phyloP scores from a whole-genome alignment of 345 rosid genomes.

The Angophora floribunda region DNA sequence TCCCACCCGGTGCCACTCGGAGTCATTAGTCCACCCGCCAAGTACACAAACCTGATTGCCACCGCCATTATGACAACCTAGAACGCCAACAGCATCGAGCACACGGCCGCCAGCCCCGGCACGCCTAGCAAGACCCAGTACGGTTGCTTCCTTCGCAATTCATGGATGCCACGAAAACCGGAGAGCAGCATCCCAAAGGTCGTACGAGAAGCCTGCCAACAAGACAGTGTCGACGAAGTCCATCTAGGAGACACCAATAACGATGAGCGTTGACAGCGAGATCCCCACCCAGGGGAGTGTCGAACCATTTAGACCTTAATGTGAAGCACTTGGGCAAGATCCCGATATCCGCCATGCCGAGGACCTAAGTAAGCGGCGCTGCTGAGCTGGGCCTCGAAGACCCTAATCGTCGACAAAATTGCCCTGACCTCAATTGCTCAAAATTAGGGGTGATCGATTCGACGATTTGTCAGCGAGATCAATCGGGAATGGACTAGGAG shows the following conservation, averaged over 20 bases:
- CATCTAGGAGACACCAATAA: conserved; percentile 31
- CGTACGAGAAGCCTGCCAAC: conserved; percentile 32
- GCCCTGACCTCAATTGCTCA: conserved; percentile 56
- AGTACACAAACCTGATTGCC: not conserved
- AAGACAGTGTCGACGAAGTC: conserved; percentile 23
- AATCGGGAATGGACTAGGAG: too few relatives aligned
- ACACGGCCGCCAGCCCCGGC: not conserved
- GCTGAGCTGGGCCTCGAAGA: conserved; percentile 71
- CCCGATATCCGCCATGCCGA: conserved; percentile 49
- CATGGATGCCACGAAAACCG: conserved; percentile 26
- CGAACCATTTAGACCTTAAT: conserved; percentile 21
- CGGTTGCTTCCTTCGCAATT: conserved; percentile 33
- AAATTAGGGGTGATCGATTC: too few relatives aligned
- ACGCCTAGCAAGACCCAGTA: conserved; percentile 1
- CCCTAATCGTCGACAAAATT: conserved; percentile 49
- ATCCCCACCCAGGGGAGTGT: conserved; percentile 44
- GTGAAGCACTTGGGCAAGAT: conserved; percentile 23
- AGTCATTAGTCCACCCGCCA: not conserved
- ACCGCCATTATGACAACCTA: not conserved
- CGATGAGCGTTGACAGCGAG: conserved; percentile 15
- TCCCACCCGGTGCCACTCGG: not conserved
- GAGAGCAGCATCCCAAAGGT: conserved; percentile 33
- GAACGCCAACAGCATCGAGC: not conserved
- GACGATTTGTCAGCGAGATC: too few relatives aligned
- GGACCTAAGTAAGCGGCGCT: conserved; percentile 50